phyloP scores from a whole-genome alignment of 768 basidiomycete genomes.

The Macrolepiota fuliginosa region DNA sequence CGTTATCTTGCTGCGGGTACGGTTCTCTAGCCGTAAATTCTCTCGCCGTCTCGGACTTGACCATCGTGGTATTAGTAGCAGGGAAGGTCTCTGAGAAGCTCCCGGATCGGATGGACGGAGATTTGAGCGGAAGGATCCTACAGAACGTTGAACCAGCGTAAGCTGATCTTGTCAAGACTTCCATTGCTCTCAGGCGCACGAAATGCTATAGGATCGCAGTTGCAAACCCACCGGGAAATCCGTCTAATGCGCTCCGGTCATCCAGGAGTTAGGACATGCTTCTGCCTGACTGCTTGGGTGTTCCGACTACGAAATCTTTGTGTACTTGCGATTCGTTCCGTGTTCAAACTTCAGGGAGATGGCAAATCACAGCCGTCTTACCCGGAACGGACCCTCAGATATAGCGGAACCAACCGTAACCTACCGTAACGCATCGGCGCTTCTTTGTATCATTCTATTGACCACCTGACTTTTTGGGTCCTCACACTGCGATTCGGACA shows the following conservation, averaged over 20 bases:
- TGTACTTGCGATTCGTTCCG: neutral
- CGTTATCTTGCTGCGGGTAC: neutral
- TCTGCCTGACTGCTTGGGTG: neutral
- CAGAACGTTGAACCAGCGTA: neutral
- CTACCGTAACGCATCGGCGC: too few species aligned
- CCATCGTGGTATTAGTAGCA: neutral
- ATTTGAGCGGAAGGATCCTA: neutral
- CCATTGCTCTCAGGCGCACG: neutral
- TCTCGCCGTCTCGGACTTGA: neutral
- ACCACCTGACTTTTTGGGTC: neutral
- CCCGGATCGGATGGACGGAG: neutral
- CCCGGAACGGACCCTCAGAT: neutral
- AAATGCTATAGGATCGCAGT: neutral
- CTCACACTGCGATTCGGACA: neutral
- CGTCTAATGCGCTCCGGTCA: neutral
- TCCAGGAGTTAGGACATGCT: neutral
- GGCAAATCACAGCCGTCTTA: neutral
- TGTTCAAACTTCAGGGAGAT: neutral
- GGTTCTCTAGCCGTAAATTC: neutral
- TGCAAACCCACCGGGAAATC: neutral
- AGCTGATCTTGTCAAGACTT: neutral
- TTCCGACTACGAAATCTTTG: neutral
- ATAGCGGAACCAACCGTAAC: neutral
- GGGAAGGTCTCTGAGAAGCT: neutral
- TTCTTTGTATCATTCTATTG: neutral